Conservation (phyloP, 805 yeast species). For the Wickerhamiella lipophila region DNA sequence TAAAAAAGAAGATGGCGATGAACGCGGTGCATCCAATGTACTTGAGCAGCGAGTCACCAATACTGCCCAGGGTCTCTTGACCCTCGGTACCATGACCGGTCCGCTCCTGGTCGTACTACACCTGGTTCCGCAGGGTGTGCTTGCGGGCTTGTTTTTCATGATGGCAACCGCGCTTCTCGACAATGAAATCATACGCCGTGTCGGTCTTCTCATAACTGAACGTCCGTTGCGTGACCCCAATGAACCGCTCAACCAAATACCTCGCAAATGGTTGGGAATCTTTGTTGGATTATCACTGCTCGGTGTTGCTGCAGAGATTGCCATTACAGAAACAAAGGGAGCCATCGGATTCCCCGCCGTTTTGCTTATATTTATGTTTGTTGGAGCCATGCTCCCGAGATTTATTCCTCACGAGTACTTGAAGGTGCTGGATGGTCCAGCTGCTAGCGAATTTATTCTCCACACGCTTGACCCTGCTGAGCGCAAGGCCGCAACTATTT, state of each 20-base stretch:
- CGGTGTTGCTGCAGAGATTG: constrained; percentile 72
- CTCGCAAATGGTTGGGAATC: constrained; percentile 33
- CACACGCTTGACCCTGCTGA: constrained; percentile 27
- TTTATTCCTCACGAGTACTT: constrained; percentile 53
- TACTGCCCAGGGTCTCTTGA: constrained; percentile 69
- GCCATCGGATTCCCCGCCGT: constrained; percentile 94
- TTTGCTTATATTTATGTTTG: constrained; percentile 49
- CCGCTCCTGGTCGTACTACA: constrained; percentile 75
- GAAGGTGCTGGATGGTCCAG: constrained; percentile 46
- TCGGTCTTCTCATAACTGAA: constrained; percentile 54
- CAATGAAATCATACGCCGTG: constrained; percentile 49
- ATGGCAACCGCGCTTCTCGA: constrained; percentile 72
- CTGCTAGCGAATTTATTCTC: constrained; percentile 32
- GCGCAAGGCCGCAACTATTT: constrained; percentile 6
- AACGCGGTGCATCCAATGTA: constrained; percentile 32
- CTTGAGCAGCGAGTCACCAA: constrained; percentile 88
- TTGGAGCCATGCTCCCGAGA: constrained; percentile 49
- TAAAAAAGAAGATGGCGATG: constrained; percentile 13
- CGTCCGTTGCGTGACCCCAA: constrained; percentile 29
- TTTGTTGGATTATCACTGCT: constrained; percentile 48
- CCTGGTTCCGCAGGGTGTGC: constrained; percentile 79
- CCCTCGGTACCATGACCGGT: constrained; percentile 76
- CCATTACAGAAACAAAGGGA: constrained; percentile 71
- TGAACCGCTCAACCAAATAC: constrained; percentile 28
- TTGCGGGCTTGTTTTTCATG: constrained; percentile 83